Base-by-base conservation (phyloP, 108 stramenopile genomes). In the Conticribra weissflogii region DNA sequence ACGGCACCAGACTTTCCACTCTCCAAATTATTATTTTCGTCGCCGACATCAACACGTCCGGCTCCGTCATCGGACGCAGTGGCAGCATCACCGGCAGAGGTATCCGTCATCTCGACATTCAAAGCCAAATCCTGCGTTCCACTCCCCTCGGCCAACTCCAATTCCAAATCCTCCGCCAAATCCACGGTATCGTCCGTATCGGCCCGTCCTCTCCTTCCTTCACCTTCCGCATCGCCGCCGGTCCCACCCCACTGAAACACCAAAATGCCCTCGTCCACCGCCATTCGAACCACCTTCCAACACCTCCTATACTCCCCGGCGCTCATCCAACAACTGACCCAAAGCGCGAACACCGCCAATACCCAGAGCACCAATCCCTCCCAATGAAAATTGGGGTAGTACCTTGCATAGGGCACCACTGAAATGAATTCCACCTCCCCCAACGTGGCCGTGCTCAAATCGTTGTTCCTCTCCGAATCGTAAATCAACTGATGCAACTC, bases 301-400 rank as follows among this genome's bases (percentile, higher is more conserved):
- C 76, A 65, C 27, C 51, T 54, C 67, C 83, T 84, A 65, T 90
- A 91, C 50, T 88, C 90, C 22, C 31, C 56, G 30, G 91, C 87
- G 24, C 77, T 77, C 31, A 55, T 46, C 48, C 80, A 87, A 9
- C 86, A 58, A 14, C 90, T 87, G n/a, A 88, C 18, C 51, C 83
- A 77, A 5, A 85, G 63, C 9, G 91, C 83, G 34, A 81, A 75
- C 0, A 89, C 87, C 8, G 89, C 92, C 68, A 92, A 71, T 7
- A 78, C 46, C 87, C 88, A 92, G 46, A 96, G 83, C 24, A 96
- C 23, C 15, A 89, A 49, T 1, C 74, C 22, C 4, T 84, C 80
- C 15, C 63, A 28, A 67, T 96, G 92, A 72, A 83, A 84, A 9
- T 41, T 16, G 1, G 91, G 88, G 45, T 68, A 62, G 71, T 74